These are phyloP conservation scores for Trypanosoma lewisi DNA, from an alignment of 208 protist genomes.

Conservation along the genomic window DNA sequence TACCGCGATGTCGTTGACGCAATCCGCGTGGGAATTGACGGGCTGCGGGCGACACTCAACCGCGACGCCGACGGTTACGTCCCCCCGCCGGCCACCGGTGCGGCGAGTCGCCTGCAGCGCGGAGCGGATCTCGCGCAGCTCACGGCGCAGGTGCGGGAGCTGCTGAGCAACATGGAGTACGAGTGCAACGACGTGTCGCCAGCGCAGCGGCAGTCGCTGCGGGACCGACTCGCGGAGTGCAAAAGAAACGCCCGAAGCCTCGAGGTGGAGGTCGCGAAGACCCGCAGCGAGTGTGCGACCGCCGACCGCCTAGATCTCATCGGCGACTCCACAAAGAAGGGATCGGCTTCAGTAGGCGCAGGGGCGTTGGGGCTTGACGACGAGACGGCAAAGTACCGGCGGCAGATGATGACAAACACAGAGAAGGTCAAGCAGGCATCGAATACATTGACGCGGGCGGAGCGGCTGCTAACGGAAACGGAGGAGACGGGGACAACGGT, in stretches of 20 bases:
- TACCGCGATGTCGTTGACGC: slow-evolving; percentile 50
- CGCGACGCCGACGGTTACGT: slow-evolving; percentile 35
- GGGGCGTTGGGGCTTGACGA: slow-evolving; percentile 39
- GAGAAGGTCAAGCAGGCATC: slow-evolving; percentile 59
- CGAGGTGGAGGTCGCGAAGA: slow-evolving; percentile 38
- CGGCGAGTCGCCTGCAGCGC: slow-evolving; percentile 51
- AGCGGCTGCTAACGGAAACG: slow-evolving; percentile 67
- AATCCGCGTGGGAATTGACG: slow-evolving; percentile 41
- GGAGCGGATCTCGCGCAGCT: slow-evolving; percentile 30
- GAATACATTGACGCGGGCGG: slow-evolving; percentile 44
- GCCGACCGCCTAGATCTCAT: slow-evolving; percentile 62
- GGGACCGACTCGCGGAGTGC: slow-evolving; percentile 49
- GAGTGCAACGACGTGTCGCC: slow-evolving; percentile 59
- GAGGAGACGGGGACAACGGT: slow-evolving; percentile 58
- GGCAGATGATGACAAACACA: slow-evolving; percentile 78
- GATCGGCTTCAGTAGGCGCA: neutral
- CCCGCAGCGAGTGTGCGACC: slow-evolving; percentile 45
- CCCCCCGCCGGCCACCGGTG: slow-evolving; percentile 46
- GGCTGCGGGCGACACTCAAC: slow-evolving; percentile 39
- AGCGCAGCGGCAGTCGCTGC: slow-evolving; percentile 36
- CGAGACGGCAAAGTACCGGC: slow-evolving; percentile 43
- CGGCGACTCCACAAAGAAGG: slow-evolving; percentile 12
- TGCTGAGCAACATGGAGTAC: slow-evolving; percentile 75
- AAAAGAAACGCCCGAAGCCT: slow-evolving; percentile 27
- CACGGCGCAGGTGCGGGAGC: slow-evolving; percentile 45